phyloP scores from a whole-genome alignment of 352 stramenopile genomes.

The Saprolegnia parasitica region DNA sequence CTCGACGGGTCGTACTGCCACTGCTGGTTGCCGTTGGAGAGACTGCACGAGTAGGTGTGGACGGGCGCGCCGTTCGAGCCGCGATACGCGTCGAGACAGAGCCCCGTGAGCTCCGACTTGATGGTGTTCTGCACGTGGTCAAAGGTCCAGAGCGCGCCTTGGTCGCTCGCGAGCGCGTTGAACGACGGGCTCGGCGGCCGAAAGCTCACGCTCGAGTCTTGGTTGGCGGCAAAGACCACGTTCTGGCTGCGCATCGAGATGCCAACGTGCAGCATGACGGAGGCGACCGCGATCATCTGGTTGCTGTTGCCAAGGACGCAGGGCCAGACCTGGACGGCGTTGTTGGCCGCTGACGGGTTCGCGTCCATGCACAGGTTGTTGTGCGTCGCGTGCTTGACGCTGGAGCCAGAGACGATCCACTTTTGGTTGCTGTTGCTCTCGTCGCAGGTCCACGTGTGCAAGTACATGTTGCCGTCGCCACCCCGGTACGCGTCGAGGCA shows the following conservation, averaged over 20 bases:
- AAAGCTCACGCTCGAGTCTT: neutral
- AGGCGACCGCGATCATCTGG: neutral
- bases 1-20: conserved; percentile 49
- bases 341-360: neutral
- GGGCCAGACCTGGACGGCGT: neutral
- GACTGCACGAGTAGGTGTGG: conserved; percentile 50
- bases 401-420: neutral
- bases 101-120: conserved; percentile 28
- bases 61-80: conserved; percentile 45
- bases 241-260: neutral
- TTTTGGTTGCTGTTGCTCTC: conserved; percentile 10
- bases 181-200: neutral
- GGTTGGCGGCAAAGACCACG: conserved; percentile 1
- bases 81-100: conserved; percentile 57
- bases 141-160: conserved; percentile 14
- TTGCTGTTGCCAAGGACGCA: conserved; percentile 5
- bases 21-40: conserved; percentile 59
- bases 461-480: neutral
- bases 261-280: neutral
- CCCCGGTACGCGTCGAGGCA: conserved; percentile 1
- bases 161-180: neutral
- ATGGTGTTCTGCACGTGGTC: conserved; percentile 9
- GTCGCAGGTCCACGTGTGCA: conserved; percentile 10
- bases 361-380: conserved; percentile 50
- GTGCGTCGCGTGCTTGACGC: conserved; percentile 36